Conservation (phyloP, 2,329 filamentous ascomycete species). For the Arthrobotrys entomopaga region DNA sequence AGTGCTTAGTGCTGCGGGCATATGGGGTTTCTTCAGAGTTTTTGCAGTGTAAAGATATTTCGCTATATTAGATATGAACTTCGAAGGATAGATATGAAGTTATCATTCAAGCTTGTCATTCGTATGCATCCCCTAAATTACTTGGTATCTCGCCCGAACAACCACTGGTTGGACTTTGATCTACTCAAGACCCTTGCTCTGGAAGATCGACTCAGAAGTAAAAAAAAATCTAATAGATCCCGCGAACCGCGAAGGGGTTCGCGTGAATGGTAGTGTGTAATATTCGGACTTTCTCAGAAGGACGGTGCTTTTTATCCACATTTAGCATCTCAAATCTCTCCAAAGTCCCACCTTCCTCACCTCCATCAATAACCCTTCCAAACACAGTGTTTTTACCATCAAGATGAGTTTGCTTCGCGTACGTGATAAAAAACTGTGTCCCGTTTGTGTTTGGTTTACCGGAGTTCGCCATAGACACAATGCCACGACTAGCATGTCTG, state of each 20-base stretch:
- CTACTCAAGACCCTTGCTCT: too few species aligned
- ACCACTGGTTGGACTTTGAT: too few species aligned
- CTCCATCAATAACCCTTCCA: conserved; percentile 70
- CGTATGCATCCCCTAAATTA: too few species aligned
- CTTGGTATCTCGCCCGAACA: too few species aligned
- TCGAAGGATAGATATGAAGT: too few species aligned
- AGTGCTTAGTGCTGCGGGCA: conserved; percentile 83
- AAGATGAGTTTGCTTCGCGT: conserved; percentile 80
- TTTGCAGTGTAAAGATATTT: conserved; percentile 67
- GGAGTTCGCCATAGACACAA: conserved; percentile 82
- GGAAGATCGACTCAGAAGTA: neutral
- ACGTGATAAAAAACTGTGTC: conserved; percentile 83
- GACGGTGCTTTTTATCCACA: conserved; percentile 81
- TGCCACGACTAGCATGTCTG: conserved; percentile 74
- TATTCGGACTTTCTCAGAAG: conserved; percentile 74
- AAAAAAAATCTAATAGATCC: conserved; percentile 25
- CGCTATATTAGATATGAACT: too few species aligned
- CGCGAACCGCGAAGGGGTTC: conserved; percentile 73
- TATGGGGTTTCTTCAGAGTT: conserved; percentile 89
- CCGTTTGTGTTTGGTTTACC: conserved; percentile 75
- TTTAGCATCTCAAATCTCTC: conserved; percentile 76
- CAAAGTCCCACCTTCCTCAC: conserved; percentile 72
- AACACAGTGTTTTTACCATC: conserved; percentile 88
- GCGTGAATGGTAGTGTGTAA: conserved; percentile 79
- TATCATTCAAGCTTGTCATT: too few species aligned